Evolutionary conservation across 2,329 filamentous ascomycete genomes (phyloP).

Genomic region (Lecanicillium sp.): DNA sequence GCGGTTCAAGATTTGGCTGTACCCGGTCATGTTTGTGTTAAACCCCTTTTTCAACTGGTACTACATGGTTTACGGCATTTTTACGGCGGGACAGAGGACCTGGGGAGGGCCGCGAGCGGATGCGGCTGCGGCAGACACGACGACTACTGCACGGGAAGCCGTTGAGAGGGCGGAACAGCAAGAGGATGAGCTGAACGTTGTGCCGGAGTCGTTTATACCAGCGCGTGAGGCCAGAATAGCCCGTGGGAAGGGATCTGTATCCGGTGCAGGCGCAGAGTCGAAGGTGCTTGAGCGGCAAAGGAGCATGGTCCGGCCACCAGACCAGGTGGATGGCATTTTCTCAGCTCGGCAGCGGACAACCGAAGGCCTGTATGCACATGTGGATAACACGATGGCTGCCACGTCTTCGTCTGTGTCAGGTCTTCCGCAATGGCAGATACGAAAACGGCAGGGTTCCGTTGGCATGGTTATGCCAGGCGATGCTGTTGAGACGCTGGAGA

Average conservation of each 20-base stretch:
- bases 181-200: constrained; percentile 84
- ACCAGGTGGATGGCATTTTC: constrained; percentile 71
- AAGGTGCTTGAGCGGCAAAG: constrained; percentile 36
- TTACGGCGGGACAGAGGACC: constrained; percentile 86
- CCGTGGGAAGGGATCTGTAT: constrained; percentile 19
- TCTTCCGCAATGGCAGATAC: constrained; percentile 7
- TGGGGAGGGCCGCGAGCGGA: constrained; percentile 94
- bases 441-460: constrained; percentile 46
- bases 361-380: constrained; percentile 62
- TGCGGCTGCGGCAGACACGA: constrained; percentile 68
- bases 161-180: constrained; percentile 70
- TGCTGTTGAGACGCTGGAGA: constrained; percentile 43
- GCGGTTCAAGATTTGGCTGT: constrained; percentile 89
- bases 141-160: constrained; percentile 74
- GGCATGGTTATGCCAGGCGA: constrained; percentile 56
- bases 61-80: constrained; percentile 96
- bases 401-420: constrained; percentile 26
- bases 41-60: constrained; percentile 98
- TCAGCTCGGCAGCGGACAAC: constrained; percentile 60
- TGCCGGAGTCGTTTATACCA: constrained; percentile 74
- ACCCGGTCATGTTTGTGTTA: constrained; percentile 88
- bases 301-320: constrained; percentile 63
- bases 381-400: constrained; percentile 45
- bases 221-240: constrained; percentile 42
- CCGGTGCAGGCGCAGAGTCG: constrained; percentile 14